These are phyloP conservation scores for Lagenaria siceraria DNA, from an alignment of 306 rosid genomes.

Conservation along the genomic window DNA sequence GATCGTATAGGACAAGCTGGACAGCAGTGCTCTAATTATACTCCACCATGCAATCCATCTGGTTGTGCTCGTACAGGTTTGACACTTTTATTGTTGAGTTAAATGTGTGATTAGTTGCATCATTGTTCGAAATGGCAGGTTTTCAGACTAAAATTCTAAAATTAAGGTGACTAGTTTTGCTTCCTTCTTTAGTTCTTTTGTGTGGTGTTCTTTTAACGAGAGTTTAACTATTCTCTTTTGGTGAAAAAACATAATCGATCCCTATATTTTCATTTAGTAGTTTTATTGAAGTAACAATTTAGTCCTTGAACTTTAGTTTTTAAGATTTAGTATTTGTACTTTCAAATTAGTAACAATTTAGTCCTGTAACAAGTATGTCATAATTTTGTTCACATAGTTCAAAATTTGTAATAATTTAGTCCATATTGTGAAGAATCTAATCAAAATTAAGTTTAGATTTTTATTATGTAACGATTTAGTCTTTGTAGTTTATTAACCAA, in stretches of 20 bases:
- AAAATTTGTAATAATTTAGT: not conserved
- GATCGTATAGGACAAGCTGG: conserved; percentile 49
- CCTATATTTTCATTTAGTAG: not conserved
- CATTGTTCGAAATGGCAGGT: not conserved
- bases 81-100: not conserved
- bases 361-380: not conserved
- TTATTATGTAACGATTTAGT: not conserved
- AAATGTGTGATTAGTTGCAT: not conserved
- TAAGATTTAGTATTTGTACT: not conserved
- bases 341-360: not conserved
- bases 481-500: not conserved
- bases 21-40: conserved; percentile 66
- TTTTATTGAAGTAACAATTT: not conserved
- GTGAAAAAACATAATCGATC: not conserved
- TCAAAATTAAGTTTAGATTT: not conserved
- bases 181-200: not conserved
- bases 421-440: not conserved
- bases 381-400: not conserved
- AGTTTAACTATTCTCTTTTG: not conserved
- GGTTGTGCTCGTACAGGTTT: conserved; percentile 98
- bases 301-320: not conserved
- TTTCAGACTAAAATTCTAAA: not conserved
- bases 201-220: not conserved
- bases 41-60: conserved; percentile 73
- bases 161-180: not conserved